Percentiles rank a stretch among this genome's conserved stretches.
Conservation (phyloP, 257 asterid genomes). For the Eucommia ulmoides region DNA sequence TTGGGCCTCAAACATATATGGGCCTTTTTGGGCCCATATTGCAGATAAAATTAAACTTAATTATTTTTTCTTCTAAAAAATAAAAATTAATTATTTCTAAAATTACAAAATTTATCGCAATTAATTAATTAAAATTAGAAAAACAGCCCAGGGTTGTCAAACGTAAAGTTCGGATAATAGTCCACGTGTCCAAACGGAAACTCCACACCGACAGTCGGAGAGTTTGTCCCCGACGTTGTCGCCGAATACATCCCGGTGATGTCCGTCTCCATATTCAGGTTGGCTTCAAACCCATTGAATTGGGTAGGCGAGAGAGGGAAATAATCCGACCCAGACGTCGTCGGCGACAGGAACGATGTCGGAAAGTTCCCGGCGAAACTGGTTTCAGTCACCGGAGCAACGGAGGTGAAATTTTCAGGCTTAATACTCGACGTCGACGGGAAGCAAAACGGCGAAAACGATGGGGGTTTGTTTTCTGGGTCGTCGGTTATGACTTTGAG, state of each 20-base stretch:
- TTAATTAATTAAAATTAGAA: no score
- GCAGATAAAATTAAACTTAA: no score
- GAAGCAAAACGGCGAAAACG: constrained; percentile 8
- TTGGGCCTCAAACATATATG: no score
- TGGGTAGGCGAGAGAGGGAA: constrained; percentile 12
- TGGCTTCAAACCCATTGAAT: constrained; percentile 10
- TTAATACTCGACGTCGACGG: constrained; percentile 11
- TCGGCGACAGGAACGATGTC: constrained; percentile 12
- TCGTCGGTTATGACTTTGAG: constrained; percentile 21
- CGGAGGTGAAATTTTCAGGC: constrained; percentile 11
- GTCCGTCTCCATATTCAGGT: constrained; percentile 20
- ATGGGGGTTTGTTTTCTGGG: constrained; percentile 18
- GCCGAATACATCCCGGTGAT: constrained; percentile 15
- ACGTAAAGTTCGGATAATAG: neutral
- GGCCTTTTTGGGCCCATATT: no score
- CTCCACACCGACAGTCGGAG: neutral
- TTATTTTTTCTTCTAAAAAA: no score
- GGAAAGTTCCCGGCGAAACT: constrained; percentile 9
- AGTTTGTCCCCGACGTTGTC: constrained; percentile 19
- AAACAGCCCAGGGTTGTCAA: neutral
- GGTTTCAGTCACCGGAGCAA: constrained; percentile 1
- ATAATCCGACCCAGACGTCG: constrained; percentile 14
- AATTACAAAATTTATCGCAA: no score
- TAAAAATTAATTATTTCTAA: no score
- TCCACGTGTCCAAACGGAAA: neutral